Base-by-base conservation (phyloP, 2,329 filamentous ascomycete genomes). In the Hypoxylon sp. region DNA sequence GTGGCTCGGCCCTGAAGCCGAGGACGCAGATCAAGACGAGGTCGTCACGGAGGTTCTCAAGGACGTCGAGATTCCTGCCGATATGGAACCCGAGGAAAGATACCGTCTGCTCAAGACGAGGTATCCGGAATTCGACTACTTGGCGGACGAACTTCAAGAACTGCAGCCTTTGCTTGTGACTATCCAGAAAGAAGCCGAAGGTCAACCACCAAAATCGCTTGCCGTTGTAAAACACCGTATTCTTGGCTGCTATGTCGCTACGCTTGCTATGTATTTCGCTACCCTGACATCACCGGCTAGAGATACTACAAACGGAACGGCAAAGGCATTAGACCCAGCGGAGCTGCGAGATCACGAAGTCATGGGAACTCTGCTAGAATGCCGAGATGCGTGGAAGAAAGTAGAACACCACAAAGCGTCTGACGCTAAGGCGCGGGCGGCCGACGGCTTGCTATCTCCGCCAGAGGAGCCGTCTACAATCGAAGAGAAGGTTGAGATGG, bases 191-290 rank as follows among this genome's bases (percentile, higher is more conserved):
- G 81, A 85, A 28, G 87, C 88, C 0, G 82, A 87, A 55, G 79
- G 79, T 6, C 83, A 82, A 71, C 77, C 79, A 10, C 79, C 76
- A 62, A 82, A 80, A 59, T 86, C 87, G 1, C 76, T 90, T n/a
- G 81, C 86, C 20, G 82, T 89, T 7, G 83, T 92, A 61, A 95
- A 94, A 76, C 89, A 91, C 74, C 89, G 92, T 76, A 88, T 94
- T 10, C 82, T 97, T 39, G 90, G 92, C 4, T 92, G 93, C 62
- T 98, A 99, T 74, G 82, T 98, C 22, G 93, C 91, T 44, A 86
- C 92, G 1, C 83, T 99, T 69, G 90, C 91, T 50, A 94, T 97
- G 87, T 99, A 99, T 78, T 97, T 99, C 76, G 92, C 94, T 37
- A 86, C 98, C 34, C 81, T 99, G n/a, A 92, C 93, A 10, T 97